A percentile compares a stretch with the other conserved stretches of the same genome.
Conservation (phyloP, 2,329 filamentous ascomycete species). For the Aspergillus novofumigatus region DNA sequence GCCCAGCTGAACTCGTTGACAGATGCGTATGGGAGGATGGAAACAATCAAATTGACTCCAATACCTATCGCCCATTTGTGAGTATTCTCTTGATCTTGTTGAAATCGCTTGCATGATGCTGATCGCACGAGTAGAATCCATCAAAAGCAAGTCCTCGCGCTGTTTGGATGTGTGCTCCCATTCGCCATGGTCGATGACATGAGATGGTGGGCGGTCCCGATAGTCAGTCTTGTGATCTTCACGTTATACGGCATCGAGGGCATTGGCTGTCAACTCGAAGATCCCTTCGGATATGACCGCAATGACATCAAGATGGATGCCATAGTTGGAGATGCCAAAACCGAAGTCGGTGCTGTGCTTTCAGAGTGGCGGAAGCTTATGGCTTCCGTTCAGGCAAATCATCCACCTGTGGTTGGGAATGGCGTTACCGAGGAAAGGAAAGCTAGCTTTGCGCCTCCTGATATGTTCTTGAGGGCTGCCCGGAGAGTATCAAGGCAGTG, state of each 20-base stretch:
- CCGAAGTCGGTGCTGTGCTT: slow-evolving; percentile 55
- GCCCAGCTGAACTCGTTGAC: slow-evolving; percentile 54
- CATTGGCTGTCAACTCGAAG: slow-evolving; percentile 60
- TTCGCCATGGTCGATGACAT: slow-evolving; percentile 62
- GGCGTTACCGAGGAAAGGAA: slow-evolving; percentile 6
- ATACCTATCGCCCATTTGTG: slow-evolving; percentile 60
- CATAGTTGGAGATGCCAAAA: slow-evolving; percentile 57
- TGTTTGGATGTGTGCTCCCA: slow-evolving; percentile 58
- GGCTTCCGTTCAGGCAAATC: slow-evolving; percentile 14
- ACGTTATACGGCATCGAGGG: slow-evolving; percentile 63
- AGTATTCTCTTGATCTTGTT: slow-evolving; percentile 9
- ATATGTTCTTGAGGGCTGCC: slow-evolving; percentile 28
- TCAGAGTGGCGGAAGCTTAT: slow-evolving; percentile 51
- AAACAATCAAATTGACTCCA: slow-evolving; percentile 62
- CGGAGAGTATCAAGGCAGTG: slow-evolving; percentile 8
- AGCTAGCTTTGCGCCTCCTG: slow-evolving; percentile 20
- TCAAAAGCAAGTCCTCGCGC: slow-evolving; percentile 59
- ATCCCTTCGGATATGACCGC: slow-evolving; percentile 62
- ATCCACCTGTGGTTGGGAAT: slow-evolving; percentile 2
- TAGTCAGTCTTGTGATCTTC: slow-evolving; percentile 58
- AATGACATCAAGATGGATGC: slow-evolving; percentile 67
- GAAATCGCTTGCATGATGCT: not conserved
- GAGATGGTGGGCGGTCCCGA: slow-evolving; percentile 58
- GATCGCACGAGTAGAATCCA: slow-evolving; percentile 48
- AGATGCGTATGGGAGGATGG: slow-evolving; percentile 60